These are phyloP conservation scores for Alectoria sarmentosa DNA, from an alignment of 495 filamentous ascomycete species.

Conservation along the genomic window DNA sequence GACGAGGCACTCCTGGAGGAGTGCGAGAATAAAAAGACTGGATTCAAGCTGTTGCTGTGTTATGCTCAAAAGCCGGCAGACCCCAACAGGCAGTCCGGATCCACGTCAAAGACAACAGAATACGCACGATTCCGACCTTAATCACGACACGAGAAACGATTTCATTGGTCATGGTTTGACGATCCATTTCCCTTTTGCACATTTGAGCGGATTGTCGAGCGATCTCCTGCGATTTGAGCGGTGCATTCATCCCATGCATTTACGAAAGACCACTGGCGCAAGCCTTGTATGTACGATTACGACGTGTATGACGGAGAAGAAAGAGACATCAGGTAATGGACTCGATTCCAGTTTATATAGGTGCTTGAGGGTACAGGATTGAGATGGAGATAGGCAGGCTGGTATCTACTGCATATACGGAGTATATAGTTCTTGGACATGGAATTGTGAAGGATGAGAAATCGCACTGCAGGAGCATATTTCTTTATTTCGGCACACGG, in stretches of 20 bases:
- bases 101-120: constrained; percentile 5
- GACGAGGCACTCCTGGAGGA: constrained; percentile 71
- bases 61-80: constrained; percentile 72
- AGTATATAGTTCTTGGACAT: constrained; percentile 14
- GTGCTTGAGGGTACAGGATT: constrained; percentile 13
- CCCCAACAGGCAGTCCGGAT: not conserved
- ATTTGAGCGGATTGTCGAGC: constrained; percentile 11
- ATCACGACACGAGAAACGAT: constrained; percentile 14
- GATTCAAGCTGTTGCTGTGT: constrained; percentile 84
- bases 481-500: not conserved
- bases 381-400: constrained; percentile 12
- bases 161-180: constrained; percentile 7
- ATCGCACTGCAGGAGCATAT: not conserved
- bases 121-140: constrained; percentile 2
- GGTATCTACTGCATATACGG: constrained; percentile 19
- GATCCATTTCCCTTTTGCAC: not conserved
- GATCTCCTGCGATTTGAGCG: constrained; percentile 19
- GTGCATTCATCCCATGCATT: constrained; percentile 20
- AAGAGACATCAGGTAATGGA: constrained; percentile 9
- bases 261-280: constrained; percentile 23
- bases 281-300: constrained; percentile 18
- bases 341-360: not conserved
- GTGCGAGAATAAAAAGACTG: constrained; percentile 78
- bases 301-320: constrained; percentile 3
- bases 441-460: not conserved